Conservation (phyloP, 2,329 filamentous ascomycete species). For the Epichloe gansuensis region DNA sequence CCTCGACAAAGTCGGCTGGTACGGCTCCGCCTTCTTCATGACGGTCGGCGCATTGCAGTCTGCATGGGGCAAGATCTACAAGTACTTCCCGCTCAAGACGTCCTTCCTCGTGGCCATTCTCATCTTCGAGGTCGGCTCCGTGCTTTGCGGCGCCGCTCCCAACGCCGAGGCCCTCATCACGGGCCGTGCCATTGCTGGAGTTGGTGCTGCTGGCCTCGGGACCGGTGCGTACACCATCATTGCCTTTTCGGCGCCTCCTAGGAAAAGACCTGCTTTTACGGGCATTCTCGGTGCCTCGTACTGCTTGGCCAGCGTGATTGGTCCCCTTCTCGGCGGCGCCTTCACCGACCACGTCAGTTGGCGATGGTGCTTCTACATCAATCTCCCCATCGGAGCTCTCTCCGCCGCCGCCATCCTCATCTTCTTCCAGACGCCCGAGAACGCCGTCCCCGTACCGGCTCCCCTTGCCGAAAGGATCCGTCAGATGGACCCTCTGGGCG, state of each 20-base stretch:
- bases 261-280: too few species aligned
- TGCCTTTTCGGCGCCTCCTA: too few species aligned
- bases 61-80: slow-evolving; percentile 35
- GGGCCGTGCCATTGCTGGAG: slow-evolving; percentile 34
- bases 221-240: too few species aligned
- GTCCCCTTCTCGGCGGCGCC: slow-evolving; percentile 24
- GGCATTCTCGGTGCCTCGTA: slow-evolving; percentile 26
- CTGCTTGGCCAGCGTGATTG: slow-evolving; percentile 24
- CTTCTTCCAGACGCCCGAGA: slow-evolving; percentile 21
- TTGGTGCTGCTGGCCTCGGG: slow-evolving; percentile 32
- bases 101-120: slow-evolving; percentile 35
- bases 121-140: slow-evolving; percentile 42
- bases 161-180: slow-evolving; percentile 36
- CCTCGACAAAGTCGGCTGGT: slow-evolving; percentile 45
- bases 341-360: slow-evolving; percentile 26
- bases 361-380: slow-evolving; percentile 30
- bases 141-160: slow-evolving; percentile 36
- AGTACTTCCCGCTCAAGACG: slow-evolving; percentile 39
- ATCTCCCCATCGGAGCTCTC: slow-evolving; percentile 24
- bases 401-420: slow-evolving; percentile 24
- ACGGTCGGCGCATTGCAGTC: slow-evolving; percentile 33
- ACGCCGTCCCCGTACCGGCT: too few species aligned
- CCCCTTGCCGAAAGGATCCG: too few species aligned
- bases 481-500: too few species aligned
- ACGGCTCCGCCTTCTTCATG: slow-evolving; percentile 43